These are phyloP conservation scores for Berkeleyomyces basicola DNA, from an alignment of 2,329 filamentous ascomycete species.

Conservation along the genomic window DNA sequence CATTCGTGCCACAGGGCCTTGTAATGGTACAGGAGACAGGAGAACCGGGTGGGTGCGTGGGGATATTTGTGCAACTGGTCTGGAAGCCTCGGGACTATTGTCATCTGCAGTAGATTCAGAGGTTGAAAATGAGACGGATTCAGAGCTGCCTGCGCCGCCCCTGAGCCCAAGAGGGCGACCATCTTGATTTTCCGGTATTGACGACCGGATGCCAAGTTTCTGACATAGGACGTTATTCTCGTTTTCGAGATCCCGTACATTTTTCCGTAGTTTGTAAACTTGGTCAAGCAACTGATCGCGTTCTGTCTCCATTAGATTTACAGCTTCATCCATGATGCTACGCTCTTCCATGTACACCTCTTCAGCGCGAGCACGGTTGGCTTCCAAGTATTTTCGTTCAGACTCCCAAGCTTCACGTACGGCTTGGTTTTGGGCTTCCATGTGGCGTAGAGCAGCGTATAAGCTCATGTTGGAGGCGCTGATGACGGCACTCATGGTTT, in stretches of 20 bases:
- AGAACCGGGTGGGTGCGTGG: background rate
- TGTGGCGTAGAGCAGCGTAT: conserved; percentile 21
- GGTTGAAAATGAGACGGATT: conserved; percentile 14
- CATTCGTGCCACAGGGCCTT: conserved; percentile 15
- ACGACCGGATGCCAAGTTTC: background rate
- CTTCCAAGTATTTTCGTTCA: conserved; percentile 36
- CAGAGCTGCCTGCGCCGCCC: conserved; percentile 12
- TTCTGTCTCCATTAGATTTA: conserved; percentile 30
- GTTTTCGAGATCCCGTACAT: conserved; percentile 22
- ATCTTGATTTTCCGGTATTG: background rate
- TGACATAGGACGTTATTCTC: conserved; percentile 22
- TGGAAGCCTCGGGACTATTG: background rate
- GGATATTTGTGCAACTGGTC: background rate
- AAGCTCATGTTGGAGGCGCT: conserved; percentile 7
- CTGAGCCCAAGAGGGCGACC: background rate
- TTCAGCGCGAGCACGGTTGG: conserved; percentile 35
- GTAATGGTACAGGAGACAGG: conserved; percentile 1
- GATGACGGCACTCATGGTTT: background rate
- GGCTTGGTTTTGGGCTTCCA: conserved; percentile 26
- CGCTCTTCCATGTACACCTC: conserved; percentile 40
- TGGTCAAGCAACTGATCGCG: conserved; percentile 26
- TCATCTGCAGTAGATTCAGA: conserved; percentile 13
- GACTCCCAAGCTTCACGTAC: conserved; percentile 36
- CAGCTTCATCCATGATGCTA: conserved; percentile 35
- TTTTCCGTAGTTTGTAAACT: conserved; percentile 26